Evolutionary conservation across 768 basidiomycete genomes (phyloP), one percentile per base, ranked within the genome.

Genomic region (Mycena venus): DNA sequence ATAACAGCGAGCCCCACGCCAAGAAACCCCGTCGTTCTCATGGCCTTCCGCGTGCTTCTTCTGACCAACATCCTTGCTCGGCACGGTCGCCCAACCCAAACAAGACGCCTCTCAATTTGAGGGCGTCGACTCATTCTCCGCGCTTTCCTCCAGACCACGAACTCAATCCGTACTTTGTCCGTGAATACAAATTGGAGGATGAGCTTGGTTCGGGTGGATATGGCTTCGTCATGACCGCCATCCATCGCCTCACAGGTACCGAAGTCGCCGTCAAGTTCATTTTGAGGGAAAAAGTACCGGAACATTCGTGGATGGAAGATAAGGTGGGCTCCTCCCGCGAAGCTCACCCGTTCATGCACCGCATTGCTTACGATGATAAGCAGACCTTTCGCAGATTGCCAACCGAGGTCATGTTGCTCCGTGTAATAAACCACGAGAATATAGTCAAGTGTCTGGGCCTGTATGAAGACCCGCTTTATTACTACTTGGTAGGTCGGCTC

Each of bases 251-350:
- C 34, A 87, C 89, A 56, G 87, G 87, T 0, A 82, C 86, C 70
- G 94, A 96, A 80, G 96, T 97, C 65, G 97, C 97, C 0, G 94
- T 98, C 83, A 99, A 99, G 84, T 98, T 99, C 82, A 96, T 99
- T 80, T 91, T 94, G 85, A 97, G 96, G 83, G 89, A 62, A 86
- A 63, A 91, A 73, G 87, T 92, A 1, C 90, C 90, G 0, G 87
- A 88, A 21, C 87, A 88, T 71, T 83, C 83, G 8, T 83, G 85
- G 86, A 76, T 74, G 65, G 51, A 67, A 34, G 72, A 74, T 36
- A 56, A 70, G 60, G 75, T 63, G 40, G 49, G 68, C n/a, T 68
- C 44, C n/a, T 68, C 44, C 27, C 34, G 21, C 34, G 17, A 49
- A 63, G 29, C 21, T 70, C 51, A 21, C 21, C 68, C 53, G 12